phyloP scores from a whole-genome alignment of 2,329 filamentous ascomycete genomes.

The Macrophomina pseudophaseolina region DNA sequence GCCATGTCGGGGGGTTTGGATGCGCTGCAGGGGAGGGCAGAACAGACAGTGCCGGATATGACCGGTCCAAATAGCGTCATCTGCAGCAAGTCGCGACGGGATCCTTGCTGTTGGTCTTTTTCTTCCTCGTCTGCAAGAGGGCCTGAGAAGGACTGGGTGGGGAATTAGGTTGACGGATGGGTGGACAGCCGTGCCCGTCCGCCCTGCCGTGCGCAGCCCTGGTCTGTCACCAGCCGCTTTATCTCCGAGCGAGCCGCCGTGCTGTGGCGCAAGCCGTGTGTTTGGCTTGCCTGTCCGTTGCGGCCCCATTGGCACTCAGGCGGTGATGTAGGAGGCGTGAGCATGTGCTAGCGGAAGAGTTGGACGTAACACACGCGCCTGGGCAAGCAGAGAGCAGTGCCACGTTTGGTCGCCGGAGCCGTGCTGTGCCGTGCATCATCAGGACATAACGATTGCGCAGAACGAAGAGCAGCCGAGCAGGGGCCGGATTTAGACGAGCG shows the following conservation, averaged over 20 bases:
- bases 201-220: background rate
- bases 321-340: background rate
- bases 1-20: background rate
- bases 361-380: background rate
- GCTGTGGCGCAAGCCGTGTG: background rate
- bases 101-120: conserved; percentile 3
- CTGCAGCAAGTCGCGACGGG: background rate
- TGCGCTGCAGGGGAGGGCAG: background rate
- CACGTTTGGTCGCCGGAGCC: no score
- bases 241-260: background rate
- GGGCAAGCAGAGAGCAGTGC: background rate
- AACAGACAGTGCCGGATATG: background rate
- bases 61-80: background rate
- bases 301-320: background rate
- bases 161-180: background rate
- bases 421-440: background rate
- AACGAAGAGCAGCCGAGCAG: no score
- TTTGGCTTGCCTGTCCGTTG: conserved; percentile 8
- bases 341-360: background rate
- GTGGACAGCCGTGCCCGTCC: background rate
- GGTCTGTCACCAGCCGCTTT: background rate
- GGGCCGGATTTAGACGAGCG: background rate
- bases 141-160: background rate
- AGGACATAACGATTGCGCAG: background rate
- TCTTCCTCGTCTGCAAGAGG: background rate